phyloP scores from a whole-genome alignment of 2,329 filamentous ascomycete genomes.

The Fusarium albidum region DNA sequence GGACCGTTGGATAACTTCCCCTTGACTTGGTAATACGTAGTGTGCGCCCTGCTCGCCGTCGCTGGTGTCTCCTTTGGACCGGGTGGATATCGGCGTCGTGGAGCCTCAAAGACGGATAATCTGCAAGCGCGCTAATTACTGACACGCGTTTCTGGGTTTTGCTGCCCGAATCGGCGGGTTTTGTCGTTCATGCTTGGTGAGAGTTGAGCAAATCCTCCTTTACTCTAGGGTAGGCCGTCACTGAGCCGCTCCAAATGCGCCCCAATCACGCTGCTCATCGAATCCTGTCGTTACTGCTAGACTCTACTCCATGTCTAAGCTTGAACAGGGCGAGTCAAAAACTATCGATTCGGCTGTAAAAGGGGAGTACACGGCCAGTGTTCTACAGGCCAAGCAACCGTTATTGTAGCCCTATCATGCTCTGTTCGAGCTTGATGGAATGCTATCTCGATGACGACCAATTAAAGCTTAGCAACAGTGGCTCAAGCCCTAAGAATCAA shows the following conservation, averaged over 20 bases:
- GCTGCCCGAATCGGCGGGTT: neutral
- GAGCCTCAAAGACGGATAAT: constrained; percentile 23
- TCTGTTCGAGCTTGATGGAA: no score
- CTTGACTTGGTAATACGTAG: constrained; percentile 18
- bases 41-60: constrained; percentile 20
- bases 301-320: no score
- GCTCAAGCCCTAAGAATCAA: no score
- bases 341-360: no score
- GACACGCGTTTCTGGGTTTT: constrained; percentile 32
- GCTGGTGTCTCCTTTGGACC: constrained; percentile 36
- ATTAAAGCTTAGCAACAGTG: no score
- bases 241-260: constrained; percentile 21
- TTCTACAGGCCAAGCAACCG: no score
- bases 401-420: no score
- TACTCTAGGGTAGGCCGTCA: constrained; percentile 1
- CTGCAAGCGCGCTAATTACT: constrained; percentile 37
- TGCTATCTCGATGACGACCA: no score
- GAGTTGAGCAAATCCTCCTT: no score
- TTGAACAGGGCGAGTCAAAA: no score
- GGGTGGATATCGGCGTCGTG: constrained; percentile 37
- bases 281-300: neutral
- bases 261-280: constrained; percentile 27
- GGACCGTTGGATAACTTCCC: constrained; percentile 10
- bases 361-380: no score
- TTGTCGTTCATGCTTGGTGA: constrained; percentile 23